phyloP scores from a whole-genome alignment of 2,329 filamentous ascomycete genomes.

The Cladosporium cucumerinum region DNA sequence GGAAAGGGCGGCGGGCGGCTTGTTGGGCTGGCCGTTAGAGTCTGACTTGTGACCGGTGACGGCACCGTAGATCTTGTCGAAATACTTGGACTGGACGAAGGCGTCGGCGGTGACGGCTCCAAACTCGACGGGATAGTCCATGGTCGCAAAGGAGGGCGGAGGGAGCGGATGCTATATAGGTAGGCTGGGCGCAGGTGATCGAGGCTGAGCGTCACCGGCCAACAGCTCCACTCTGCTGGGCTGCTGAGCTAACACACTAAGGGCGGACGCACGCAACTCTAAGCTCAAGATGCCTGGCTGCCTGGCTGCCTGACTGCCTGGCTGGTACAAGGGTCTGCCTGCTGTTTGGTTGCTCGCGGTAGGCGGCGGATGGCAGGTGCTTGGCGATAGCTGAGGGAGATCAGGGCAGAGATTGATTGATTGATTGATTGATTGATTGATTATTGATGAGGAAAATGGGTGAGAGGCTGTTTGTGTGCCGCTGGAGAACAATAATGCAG shows the following conservation, averaged over 20 bases:
- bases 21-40: neutral
- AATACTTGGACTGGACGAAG: slow-evolving; percentile 13
- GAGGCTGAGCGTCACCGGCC: slow-evolving; percentile 6
- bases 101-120: slow-evolving; percentile 1
- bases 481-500: neutral
- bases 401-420: neutral
- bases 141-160: neutral
- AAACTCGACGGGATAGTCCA: slow-evolving; percentile 14
- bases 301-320: no score
- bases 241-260: neutral
- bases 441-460: neutral
- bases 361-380: neutral
- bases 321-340: neutral
- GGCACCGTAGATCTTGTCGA: slow-evolving; percentile 15
- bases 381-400: neutral
- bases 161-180: neutral
- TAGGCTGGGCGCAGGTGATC: neutral
- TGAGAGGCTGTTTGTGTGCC: neutral
- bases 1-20: neutral
- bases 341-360: neutral
- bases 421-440: neutral
- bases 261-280: neutral
- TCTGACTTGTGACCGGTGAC: neutral
- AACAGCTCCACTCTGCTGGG: slow-evolving; percentile 1
- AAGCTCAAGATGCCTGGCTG: neutral